These are phyloP conservation scores for Chlorella vulgaris DNA, from an alignment of 139 green algal species.

Conservation along the genomic window DNA sequence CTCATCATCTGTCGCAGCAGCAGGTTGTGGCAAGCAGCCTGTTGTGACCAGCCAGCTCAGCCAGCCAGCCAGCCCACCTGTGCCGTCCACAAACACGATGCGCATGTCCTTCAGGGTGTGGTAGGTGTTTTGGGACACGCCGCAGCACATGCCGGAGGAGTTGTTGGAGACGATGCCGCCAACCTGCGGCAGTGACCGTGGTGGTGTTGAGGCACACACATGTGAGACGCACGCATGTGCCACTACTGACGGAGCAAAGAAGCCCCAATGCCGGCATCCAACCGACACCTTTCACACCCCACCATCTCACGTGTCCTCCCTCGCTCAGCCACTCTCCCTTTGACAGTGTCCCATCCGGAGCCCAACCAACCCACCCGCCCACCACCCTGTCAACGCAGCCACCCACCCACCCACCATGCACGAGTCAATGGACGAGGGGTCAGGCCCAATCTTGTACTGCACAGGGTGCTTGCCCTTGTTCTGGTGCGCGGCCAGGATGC, in stretches of 20 bases:
- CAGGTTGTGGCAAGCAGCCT: too few relatives aligned
- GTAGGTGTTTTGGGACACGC: conserved; percentile 94
- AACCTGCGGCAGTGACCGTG: conserved; percentile 39
- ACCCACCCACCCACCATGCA: conserved; percentile 72
- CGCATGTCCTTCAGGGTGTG: conserved; percentile 96
- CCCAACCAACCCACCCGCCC: too few relatives aligned
- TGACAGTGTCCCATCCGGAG: too few relatives aligned
- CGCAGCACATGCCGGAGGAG: conserved; percentile 98
- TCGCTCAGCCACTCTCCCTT: too few relatives aligned
- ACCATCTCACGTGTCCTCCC: too few relatives aligned
- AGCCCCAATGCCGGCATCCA: too few relatives aligned
- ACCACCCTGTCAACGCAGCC: too few relatives aligned
- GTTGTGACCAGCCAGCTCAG: not conserved
- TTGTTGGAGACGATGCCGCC: conserved; percentile 98
- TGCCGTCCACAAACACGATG: conserved; percentile 93
- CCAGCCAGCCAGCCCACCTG: conserved; percentile 21
- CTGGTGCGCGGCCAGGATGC: conserved; percentile 80
- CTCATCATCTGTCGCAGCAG: too few relatives aligned
- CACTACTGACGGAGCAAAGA: too few relatives aligned
- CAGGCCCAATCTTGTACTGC: conserved; percentile 98
- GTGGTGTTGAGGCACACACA: not conserved
- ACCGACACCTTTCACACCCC: too few relatives aligned
- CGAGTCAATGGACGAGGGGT: conserved; percentile 94
- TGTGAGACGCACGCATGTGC: too few relatives aligned
- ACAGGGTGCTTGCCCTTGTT: conserved; percentile 68